Base-by-base conservation (phyloP, 2,329 filamentous ascomycete species). In the Exserohilum turcica region DNA sequence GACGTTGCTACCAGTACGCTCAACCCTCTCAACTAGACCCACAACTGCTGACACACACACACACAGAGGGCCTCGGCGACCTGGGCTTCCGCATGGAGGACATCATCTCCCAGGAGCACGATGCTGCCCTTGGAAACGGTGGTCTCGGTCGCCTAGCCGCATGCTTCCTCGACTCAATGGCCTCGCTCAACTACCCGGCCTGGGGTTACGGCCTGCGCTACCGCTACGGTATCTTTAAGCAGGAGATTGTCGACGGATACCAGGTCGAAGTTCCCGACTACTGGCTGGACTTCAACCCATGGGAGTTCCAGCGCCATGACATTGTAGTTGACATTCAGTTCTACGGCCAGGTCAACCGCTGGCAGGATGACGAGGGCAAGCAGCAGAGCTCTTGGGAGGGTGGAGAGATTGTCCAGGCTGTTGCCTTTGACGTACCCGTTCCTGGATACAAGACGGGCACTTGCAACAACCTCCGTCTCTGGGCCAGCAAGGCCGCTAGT, bases 211-310 rank as follows among this genome's bases (percentile, higher is more conserved):
- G 93, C 49, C 80, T 99, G 64, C 86, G 94, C 70, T 99, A 99
- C 80, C 84, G 92, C 74, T 97, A 97, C 57, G 79, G 79, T 72
- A 99, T 99, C 74, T 99, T 99, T 86, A 97, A 97, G 80, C 94
- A 99, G 80, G 94, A 97, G 79, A 97, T 99, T 67, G 87, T 97
- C 55, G 90, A 97, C 70, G 94, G 94, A 52, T 99, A 97, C 74
- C 94, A 99, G 77, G 92, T 99, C 60, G 94, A 99, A 73, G 90
- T 97, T 54, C 94, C 94, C 16, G 94, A 99, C 75, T 97, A 99
- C 78, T 99, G 94, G 94, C 85, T 99, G 48, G 94, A 97, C 74
- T 97, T 97, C 77, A 99, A 99, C 77, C 94, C 94, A 0, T 99
- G 94, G 94, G 94, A 99, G 74, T 99, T 97, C 70, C 92, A 92